Conservation (phyloP, 1,284 basidiomycete species). For the Mrakiaceae sp. region DNA sequence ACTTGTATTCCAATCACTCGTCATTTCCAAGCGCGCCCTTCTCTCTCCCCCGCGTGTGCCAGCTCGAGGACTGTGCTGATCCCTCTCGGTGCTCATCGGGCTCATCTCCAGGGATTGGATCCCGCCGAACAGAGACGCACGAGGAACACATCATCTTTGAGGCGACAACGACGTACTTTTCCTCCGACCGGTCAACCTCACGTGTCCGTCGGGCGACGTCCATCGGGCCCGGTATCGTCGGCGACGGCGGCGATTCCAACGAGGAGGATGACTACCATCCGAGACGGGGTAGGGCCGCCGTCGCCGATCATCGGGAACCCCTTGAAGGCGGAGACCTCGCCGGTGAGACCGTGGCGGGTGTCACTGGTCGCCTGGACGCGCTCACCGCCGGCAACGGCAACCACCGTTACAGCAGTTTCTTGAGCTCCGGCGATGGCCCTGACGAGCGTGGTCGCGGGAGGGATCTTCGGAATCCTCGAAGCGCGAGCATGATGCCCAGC, state of each 20-base stretch:
- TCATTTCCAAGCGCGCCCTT: conserved; percentile 1
- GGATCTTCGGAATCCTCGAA: background rate
- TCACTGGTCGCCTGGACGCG: too few species aligned
- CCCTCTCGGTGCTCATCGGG: background rate
- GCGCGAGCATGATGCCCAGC: conserved; percentile 8
- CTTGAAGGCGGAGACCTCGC: too few species aligned
- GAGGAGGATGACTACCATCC: conserved; percentile 23
- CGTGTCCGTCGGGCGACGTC: conserved; percentile 52
- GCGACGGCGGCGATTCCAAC: conserved; percentile 23
- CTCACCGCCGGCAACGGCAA: too few species aligned
- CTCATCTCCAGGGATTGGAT: conserved; percentile 52
- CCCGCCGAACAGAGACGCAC: conserved; percentile 61
- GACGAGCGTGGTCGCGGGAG: background rate
- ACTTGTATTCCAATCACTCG: background rate
- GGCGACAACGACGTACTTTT: conserved; percentile 62
- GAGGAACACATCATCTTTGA: conserved; percentile 72
- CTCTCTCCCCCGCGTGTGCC: background rate
- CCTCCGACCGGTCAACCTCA: conserved; percentile 34
- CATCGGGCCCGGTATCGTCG: conserved; percentile 57
- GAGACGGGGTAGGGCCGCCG: background rate
- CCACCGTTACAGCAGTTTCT: too few species aligned
- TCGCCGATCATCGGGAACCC: too few species aligned
- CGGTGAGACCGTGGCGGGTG: too few species aligned
- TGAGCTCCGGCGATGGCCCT: too few species aligned
- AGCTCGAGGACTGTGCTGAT: background rate